Evolutionary conservation across 2,329 filamentous ascomycete species (phyloP).

Genomic region (Pezicula neosporulosa): DNA sequence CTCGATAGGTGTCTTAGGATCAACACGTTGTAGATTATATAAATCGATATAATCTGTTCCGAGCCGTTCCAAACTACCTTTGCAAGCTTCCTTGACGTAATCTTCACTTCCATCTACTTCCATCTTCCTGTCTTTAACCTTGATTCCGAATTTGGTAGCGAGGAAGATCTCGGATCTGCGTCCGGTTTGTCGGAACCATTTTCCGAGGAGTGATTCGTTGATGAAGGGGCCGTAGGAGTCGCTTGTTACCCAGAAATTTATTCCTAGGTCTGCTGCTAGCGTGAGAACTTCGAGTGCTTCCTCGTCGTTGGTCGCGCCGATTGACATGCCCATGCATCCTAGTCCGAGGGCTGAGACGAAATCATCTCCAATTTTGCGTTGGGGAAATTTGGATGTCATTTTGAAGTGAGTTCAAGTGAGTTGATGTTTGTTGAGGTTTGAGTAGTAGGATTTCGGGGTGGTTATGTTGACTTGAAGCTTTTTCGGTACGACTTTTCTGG

Average conservation of each 20-base stretch:
- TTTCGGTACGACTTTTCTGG: too few relatives aligned
- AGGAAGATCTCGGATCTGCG: constrained; percentile 13
- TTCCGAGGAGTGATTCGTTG: constrained; percentile 7
- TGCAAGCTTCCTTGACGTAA: constrained; percentile 35
- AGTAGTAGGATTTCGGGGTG: too few relatives aligned
- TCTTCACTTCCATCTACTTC: constrained; percentile 22
- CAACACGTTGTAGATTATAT: constrained; percentile 35
- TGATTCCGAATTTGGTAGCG: constrained; percentile 13
- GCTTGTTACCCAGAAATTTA: constrained; percentile 9
- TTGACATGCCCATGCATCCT: constrained; percentile 32
- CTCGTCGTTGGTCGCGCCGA: constrained; percentile 25
- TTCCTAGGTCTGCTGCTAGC: constrained; percentile 4
- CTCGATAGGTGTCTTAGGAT: constrained; percentile 34
- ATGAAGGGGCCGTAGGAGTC: constrained; percentile 5
- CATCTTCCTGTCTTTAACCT: neutral
- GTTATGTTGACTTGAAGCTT: too few relatives aligned
- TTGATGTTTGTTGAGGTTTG: too few relatives aligned
- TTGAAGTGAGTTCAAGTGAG: too few relatives aligned
- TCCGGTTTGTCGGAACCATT: constrained; percentile 9
- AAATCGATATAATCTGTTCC: constrained; percentile 32
- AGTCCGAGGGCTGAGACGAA: constrained; percentile 27
- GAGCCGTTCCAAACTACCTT: constrained; percentile 33
- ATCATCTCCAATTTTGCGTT: constrained; percentile 36
- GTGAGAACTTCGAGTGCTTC: constrained; percentile 11
- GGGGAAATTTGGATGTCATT: constrained; percentile 22